Base-by-base conservation (phyloP, 2,329 filamentous ascomycete species). In the Fusarium fracticaudum region DNA sequence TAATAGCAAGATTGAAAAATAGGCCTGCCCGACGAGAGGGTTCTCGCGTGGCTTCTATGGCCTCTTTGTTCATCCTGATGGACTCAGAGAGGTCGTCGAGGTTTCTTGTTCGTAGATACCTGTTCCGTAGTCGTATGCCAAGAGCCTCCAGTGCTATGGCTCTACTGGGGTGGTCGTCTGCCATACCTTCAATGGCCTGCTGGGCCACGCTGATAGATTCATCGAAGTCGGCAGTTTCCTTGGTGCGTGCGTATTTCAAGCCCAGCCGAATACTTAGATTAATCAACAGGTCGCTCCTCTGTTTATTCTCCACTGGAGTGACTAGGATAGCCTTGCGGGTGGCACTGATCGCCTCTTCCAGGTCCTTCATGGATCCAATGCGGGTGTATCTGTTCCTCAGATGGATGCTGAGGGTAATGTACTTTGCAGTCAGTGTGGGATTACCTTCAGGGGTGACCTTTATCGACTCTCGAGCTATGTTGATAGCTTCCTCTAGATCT, bases 1-100 rank as follows among this genome's bases (percentile, higher is more conserved):
- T 15, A 4, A 43, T 1, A 3, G 22, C 22, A 6, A n/a, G 22
- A n/a, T n/a, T 43, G 14, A 13, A n/a, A 3, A n/a, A n/a, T 0
- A n/a, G 13, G 0, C 4, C 8, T 43, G 40, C 22, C 6, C 22
- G 8, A 6, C 40, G 40, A n/a, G 8, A 6, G 40, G 13, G 40
- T 3, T 10, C 40, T n/a, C 0, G 0, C 8, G 22, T n/a, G 20
- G 20, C 20, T 40, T 40, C 38, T 22, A 13, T 22, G 20, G 38
- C 38, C 22, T 40, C 38, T 22, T 6, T 43, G 0, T 4, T 43
- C 8, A 43, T 15, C 6, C 40, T 8, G 6, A 43, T n/a, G 15
- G 40, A n/a, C 22, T 43, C 40, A 4, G 9, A 6, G 0, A 43
- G 40, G 22, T 43, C 22, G 0, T 15, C 14, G 40, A n/a, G 3